Evolutionary conservation across 2,329 filamentous ascomycete species (phyloP).

Genomic region (Ascochyta fabae): DNA sequence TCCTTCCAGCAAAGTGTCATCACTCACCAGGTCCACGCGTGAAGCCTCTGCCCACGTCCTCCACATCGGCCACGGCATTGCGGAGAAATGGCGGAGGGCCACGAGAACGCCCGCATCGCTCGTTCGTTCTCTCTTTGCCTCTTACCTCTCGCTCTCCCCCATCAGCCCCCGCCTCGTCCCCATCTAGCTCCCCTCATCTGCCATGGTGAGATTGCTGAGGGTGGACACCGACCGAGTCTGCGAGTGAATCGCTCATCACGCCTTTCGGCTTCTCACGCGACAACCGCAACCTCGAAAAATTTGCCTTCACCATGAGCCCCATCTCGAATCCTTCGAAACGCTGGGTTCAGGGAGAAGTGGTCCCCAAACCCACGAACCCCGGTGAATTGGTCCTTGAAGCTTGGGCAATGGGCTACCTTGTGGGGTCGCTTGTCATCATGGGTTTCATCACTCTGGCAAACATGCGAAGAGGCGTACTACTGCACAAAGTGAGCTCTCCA

Average conservation of each 20-base stretch:
- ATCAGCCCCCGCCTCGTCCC: not conserved
- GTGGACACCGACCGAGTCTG: constrained; percentile 17
- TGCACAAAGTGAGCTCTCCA: constrained; percentile 51
- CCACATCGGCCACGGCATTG: constrained; percentile 37
- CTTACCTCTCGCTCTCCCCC: constrained; percentile 8
- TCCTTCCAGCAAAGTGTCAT: constrained; percentile 23
- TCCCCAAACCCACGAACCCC: constrained; percentile 41
- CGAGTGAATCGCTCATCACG: constrained; percentile 31
- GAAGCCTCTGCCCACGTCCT: constrained; percentile 27
- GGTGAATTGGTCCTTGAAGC: constrained; percentile 48
- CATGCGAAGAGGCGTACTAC: constrained; percentile 55
- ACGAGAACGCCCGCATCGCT: constrained; percentile 25
- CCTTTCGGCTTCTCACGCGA: constrained; percentile 23
- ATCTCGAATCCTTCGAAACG: constrained; percentile 18
- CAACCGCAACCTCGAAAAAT: constrained; percentile 22
- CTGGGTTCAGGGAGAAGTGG: constrained; percentile 24
- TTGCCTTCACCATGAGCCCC: constrained; percentile 27
- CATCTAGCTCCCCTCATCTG: constrained; percentile 14
- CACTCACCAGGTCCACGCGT: constrained; percentile 24
- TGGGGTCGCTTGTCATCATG: constrained; percentile 56
- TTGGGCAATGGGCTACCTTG: constrained; percentile 51
- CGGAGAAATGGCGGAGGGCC: constrained; percentile 38
- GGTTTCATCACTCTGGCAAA: constrained; percentile 56
- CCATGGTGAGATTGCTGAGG: constrained; percentile 29
- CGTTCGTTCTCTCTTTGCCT: constrained; percentile 14